Evolutionary conservation across 163 green algal species (phyloP), one percentile per base, ranked within the genome.

Genomic region (Scenedesmus sp.): DNA sequence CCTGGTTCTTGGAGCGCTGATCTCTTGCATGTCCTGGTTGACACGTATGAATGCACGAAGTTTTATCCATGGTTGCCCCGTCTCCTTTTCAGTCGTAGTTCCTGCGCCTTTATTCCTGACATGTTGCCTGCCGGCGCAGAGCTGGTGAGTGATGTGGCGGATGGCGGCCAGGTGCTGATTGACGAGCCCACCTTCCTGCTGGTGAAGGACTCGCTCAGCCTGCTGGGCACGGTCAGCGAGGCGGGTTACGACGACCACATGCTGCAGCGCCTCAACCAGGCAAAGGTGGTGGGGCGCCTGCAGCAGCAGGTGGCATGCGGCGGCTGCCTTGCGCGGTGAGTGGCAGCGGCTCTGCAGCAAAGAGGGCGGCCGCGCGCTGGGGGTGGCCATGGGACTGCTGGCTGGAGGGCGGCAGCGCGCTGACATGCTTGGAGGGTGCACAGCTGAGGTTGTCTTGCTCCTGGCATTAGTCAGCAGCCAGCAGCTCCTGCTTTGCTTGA

Each of bases 211-310:
- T 49, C 33, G 30, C 85, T 93, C 22, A 78, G 53, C 46, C 81
- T 87, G 78, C 80, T 93, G 35, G 90, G 90, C 79, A 82, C 87
- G 1, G 83, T 92, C 73, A 83, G 83, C 61, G 61, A 92, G 33
- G 42, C 22, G 16, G 89, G 89, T 51, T 90, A 90, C 59, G 79
- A 92, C 30, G 76, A 92, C 68, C n/a, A 26, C 6, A 22, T 87
- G 72, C 83, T 91, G 53, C 78, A 86, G 87, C 51, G 26, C 3
- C 87, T 90, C 46, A 76, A 81, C 49, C 85, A 90, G 30, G 72
- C 72, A 20, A 46, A 44, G 37, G 85, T 90, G 7, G 46, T 90
- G 16, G 72, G 35, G 15, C 59, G 30, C 2, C 65, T 90, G 85
- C 65, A 90, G 85, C 46, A 68, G 42, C 65, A 85, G 35, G 22